These are phyloP conservation scores for Trichoderma arundinaceum DNA, from an alignment of 2,329 filamentous ascomycete genomes.

Conservation along the genomic window DNA sequence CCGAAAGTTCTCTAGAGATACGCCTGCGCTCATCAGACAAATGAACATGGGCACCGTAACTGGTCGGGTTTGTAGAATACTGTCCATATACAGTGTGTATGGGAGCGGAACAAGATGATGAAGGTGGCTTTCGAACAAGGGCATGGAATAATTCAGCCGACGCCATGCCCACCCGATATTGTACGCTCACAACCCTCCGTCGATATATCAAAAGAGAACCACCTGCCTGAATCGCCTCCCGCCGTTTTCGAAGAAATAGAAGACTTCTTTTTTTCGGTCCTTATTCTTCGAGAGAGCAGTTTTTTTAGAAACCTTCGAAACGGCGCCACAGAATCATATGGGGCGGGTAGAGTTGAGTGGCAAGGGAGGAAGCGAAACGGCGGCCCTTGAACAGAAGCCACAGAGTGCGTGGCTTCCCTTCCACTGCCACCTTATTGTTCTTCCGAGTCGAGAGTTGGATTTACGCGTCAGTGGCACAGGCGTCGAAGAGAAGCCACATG, in stretches of 20 bases:
- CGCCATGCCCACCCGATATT: neutral
- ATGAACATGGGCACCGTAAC: too few species aligned
- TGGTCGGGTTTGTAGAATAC: too few species aligned
- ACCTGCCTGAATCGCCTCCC: neutral
- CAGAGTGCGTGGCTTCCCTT: neutral
- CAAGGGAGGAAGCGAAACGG: neutral
- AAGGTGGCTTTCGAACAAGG: neutral
- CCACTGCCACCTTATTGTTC: slow-evolving; percentile 1
- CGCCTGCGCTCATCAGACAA: too few species aligned
- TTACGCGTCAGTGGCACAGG: slow-evolving; percentile 16
- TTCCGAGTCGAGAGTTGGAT: neutral
- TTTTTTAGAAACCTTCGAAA: slow-evolving; percentile 21
- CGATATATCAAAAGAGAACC: neutral
- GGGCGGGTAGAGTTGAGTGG: neutral
- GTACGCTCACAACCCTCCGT: slow-evolving; percentile 17
- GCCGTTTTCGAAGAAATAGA: neutral
- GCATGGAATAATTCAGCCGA: neutral
- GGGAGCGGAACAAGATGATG: too few species aligned
- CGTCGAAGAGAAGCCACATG: neutral
- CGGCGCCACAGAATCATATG: slow-evolving; percentile 18
- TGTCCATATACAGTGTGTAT: too few species aligned
- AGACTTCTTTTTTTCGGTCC: too few species aligned
- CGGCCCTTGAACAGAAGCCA: too few species aligned
- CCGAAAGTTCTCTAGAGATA: too few species aligned
- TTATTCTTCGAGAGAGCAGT: too few species aligned